Base-by-base conservation (phyloP, 345 rosid genomes). In the Jatropha curcas region DNA sequence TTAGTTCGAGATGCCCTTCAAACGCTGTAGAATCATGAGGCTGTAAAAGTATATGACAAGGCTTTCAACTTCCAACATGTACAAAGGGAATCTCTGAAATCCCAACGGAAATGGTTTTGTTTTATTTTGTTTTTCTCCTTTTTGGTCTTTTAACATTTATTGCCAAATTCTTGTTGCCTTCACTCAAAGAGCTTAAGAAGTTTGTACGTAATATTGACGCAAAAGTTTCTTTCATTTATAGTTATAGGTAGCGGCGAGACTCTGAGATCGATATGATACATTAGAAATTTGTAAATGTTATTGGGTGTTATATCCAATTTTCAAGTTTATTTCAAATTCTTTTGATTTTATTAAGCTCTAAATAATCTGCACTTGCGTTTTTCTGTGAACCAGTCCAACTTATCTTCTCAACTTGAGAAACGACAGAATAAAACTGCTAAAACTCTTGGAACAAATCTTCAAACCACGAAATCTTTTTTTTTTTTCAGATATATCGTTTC, bases 71-170 rank as follows among this genome's bases (percentile, higher is more conserved):
- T 30, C 53, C n/a, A 14, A 39, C 9, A 22, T 51, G 51, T 33
- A 33, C 28, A 22, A n/a, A n/a, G 71, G 50, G 27, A 61, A 71
- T 24, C 60, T 34, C 35, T 6, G 60, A 63, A 62, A 69, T 43
- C 28, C 19, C 37, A 3, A 22, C 33, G 25, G 41, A 31, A 22
- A 8, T 60, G 22, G 22, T 22, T 27, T 19, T 14, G 5, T 51
- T 6, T 43, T n/a, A n/a, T n/a, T n/a, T n/a, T n/a, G n/a, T n/a
- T n/a, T n/a, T n/a, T n/a, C n/a, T n/a, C n/a, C n/a, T n/a, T 45
- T 33, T 48, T 16, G 24, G 16, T 35, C 8, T 37, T 57, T 35
- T 33, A 1, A 16, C 2, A 14, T 48, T 4, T 0, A 65, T 65
- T 65, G 55, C 35, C 57, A 19, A 6, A 16, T 48, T 16, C 20